phyloP scores from a whole-genome alignment of 1,139 yeast species.

The Kodamaea anthophila region DNA sequence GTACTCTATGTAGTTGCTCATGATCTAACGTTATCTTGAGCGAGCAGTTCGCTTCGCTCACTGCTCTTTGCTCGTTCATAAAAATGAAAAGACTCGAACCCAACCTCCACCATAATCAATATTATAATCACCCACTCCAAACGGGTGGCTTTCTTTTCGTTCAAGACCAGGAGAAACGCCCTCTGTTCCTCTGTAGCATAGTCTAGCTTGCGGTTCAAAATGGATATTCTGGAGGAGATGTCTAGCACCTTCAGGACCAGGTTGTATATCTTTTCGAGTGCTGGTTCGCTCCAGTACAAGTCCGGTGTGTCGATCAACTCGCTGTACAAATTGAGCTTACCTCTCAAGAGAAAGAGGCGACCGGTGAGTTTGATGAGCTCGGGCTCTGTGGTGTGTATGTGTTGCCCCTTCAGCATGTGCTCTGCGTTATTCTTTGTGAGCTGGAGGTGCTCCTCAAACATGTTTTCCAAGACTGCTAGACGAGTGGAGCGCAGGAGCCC shows the following conservation, averaged over 20 bases:
- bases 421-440: conserved; percentile 62
- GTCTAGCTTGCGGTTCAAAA: conserved; percentile 77
- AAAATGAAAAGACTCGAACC: conserved; percentile 63
- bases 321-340: conserved; percentile 77
- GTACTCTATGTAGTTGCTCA: too few relatives aligned
- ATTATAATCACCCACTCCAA: conserved; percentile 85
- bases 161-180: conserved; percentile 66
- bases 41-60: neutral
- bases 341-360: conserved; percentile 64
- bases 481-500: conserved; percentile 85
- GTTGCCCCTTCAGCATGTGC: conserved; percentile 56
- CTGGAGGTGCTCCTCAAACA: conserved; percentile 60
- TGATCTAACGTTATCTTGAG: too few relatives aligned
- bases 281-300: conserved; percentile 87
- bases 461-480: conserved; percentile 68
- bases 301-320: conserved; percentile 91
- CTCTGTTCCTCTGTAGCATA: conserved; percentile 87
- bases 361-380: conserved; percentile 72
- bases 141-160: conserved; percentile 69
- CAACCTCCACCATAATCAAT: conserved; percentile 77
- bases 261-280: conserved; percentile 67
- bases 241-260: conserved; percentile 68
- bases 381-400: conserved; percentile 50
- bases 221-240: conserved; percentile 68
- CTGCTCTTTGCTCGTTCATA: conserved; percentile 19